These are phyloP conservation scores for Pyronema omphalodes DNA, from an alignment of 495 filamentous ascomycete genomes.

Conservation along the genomic window DNA sequence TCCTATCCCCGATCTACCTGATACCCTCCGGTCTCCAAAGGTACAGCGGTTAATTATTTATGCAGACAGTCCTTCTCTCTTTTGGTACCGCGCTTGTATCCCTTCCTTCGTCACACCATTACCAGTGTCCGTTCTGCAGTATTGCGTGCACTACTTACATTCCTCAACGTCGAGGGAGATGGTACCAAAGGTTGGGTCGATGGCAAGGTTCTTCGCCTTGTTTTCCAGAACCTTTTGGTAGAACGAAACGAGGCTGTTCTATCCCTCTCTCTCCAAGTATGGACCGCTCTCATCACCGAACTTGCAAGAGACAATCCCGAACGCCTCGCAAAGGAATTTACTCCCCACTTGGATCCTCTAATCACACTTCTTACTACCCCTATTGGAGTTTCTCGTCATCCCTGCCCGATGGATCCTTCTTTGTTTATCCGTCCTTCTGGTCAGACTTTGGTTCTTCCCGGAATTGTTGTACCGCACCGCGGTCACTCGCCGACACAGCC, in stretches of 20 bases:
- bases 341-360: slow-evolving; percentile 52
- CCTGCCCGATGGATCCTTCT: slow-evolving; percentile 70
- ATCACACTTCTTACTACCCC: slow-evolving; percentile 68
- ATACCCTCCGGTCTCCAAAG: neutral
- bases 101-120: slow-evolving; percentile 92
- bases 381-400: slow-evolving; percentile 74
- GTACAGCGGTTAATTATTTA: slow-evolving; percentile 5
- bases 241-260: slow-evolving; percentile 68
- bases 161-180: slow-evolving; percentile 65
- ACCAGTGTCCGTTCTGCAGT: slow-evolving; percentile 87
- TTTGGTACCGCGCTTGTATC: slow-evolving; percentile 83
- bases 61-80: slow-evolving; percentile 71
- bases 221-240: slow-evolving; percentile 89
- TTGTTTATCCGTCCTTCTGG: slow-evolving; percentile 94
- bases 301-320: slow-evolving; percentile 39
- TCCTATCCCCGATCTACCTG: too few species aligned
- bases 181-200: slow-evolving; percentile 82
- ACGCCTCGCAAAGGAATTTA: slow-evolving; percentile 45
- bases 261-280: slow-evolving; percentile 66
- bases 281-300: slow-evolving; percentile 54
- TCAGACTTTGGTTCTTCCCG: slow-evolving; percentile 43
- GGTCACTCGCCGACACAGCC: slow-evolving; percentile 39
- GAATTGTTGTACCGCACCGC: slow-evolving; percentile 29
- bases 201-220: slow-evolving; percentile 67
- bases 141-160: slow-evolving; percentile 78